phyloP scores from a whole-genome alignment of 306 rosid genomes.

The Abrus pulchellus region DNA sequence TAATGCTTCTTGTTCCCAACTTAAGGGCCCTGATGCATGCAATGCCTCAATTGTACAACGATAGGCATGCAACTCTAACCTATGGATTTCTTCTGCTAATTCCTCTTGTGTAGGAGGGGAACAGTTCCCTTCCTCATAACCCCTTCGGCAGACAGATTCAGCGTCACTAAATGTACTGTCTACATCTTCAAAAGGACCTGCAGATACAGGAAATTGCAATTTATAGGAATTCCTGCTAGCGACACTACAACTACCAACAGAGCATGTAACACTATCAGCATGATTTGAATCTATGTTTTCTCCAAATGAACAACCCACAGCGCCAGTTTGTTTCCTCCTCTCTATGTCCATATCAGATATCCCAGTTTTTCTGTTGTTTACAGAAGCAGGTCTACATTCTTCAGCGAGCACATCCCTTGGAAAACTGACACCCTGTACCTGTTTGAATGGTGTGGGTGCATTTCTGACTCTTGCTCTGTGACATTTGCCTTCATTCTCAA shows the following conservation, averaged over 20 bases:
- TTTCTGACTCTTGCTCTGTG: conserved; percentile 57
- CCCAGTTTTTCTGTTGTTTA: conserved; percentile 54
- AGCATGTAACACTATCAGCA: conserved; percentile 66
- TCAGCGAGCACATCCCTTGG: conserved; percentile 60
- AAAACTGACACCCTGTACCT: conserved; percentile 60
- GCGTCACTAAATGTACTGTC: conserved; percentile 69
- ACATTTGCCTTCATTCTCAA: conserved; percentile 63
- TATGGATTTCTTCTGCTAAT: conserved; percentile 82
- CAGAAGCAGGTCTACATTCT: conserved; percentile 55
- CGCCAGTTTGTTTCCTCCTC: conserved; percentile 60
- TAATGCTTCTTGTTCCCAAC: conserved; percentile 97
- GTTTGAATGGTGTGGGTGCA: conserved; percentile 50
- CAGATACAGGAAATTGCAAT: conserved; percentile 59
- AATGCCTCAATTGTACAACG: conserved; percentile 94
- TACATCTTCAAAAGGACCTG: conserved; percentile 63
- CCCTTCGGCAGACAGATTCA: conserved; percentile 66
- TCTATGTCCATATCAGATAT: conserved; percentile 54
- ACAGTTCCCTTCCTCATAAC: conserved; percentile 58
- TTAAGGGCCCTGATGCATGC: conserved; percentile 95
- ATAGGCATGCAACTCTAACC: conserved; percentile 97
- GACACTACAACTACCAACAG: conserved; percentile 94
- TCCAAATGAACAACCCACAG: conserved; percentile 59
- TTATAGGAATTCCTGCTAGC: conserved; percentile 57
- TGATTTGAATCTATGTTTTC: conserved; percentile 60
- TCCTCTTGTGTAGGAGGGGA: conserved; percentile 61